Conservation (phyloP, 345 rosid genomes). For the Boechera retrofracta region DNA sequence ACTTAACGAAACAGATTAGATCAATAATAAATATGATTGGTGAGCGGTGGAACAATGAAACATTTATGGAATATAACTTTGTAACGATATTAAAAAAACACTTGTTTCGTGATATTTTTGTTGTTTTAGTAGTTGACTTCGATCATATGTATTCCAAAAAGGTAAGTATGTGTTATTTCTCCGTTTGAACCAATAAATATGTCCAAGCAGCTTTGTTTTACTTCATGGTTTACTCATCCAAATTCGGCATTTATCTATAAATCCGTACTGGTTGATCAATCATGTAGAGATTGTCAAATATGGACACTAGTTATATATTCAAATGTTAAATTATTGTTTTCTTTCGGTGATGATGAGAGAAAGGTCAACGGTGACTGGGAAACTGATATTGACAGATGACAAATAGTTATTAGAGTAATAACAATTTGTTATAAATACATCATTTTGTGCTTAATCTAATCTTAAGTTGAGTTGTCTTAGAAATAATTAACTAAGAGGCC, state of each 20-base stretch:
- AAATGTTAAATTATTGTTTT: constrained; percentile 33
- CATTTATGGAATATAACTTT: background rate
- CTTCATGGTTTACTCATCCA: constrained; percentile 15
- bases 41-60: background rate
- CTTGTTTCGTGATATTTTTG: background rate
- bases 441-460: constrained; percentile 25
- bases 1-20: background rate
- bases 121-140: background rate
- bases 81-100: background rate
- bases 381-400: constrained; percentile 11
- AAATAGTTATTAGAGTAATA: constrained; percentile 26
- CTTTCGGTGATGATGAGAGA: constrained; percentile 24
- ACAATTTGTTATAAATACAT: background rate
- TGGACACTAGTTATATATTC: constrained; percentile 35
- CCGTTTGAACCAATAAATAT: background rate
- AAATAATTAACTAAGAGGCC: constrained; percentile 19
- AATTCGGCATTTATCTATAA: background rate
- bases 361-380: constrained; percentile 37
- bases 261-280: constrained; percentile 9
- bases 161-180: constrained; percentile 8
- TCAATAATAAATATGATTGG: background rate
- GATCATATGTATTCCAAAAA: constrained; percentile 1
- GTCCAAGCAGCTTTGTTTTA: background rate
- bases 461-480: constrained; percentile 35
- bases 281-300: constrained; percentile 26